Evolutionary conservation across 805 yeast genomes (phyloP).

Genomic region (Saccharomyces mikatae): DNA sequence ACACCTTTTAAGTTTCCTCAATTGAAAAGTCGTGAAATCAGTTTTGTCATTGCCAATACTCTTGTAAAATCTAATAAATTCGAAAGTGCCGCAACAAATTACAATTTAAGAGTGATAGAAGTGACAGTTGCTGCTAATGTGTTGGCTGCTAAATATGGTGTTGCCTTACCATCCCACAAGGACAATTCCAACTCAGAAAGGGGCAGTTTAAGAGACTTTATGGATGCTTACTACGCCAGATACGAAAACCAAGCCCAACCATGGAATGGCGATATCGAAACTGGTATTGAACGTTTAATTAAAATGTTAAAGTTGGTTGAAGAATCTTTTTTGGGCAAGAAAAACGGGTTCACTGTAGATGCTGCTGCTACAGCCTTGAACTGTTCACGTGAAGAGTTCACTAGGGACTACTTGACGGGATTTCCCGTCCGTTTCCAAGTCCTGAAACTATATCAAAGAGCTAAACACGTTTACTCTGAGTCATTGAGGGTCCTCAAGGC

Average conservation of each 20-base stretch:
- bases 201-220: conserved; percentile 58
- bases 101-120: conserved; percentile 65
- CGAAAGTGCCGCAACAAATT: conserved; percentile 61
- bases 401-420: conserved; percentile 38
- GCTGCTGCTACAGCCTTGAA: conserved; percentile 41
- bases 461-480: conserved; percentile 58
- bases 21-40: conserved; percentile 36
- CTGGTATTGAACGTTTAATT: conserved; percentile 35
- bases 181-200: conserved; percentile 25
- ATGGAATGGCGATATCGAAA: conserved; percentile 43
- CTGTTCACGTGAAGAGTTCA: conserved; percentile 36
- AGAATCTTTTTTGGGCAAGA: conserved; percentile 31
- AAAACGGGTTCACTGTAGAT: conserved; percentile 43
- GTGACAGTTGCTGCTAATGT: conserved; percentile 56
- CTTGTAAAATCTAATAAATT: conserved; percentile 56
- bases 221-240: conserved; percentile 40
- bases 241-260: conserved; percentile 18
- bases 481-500: conserved; percentile 50
- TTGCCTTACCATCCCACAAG: conserved; percentile 23
- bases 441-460: conserved; percentile 49
- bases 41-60: conserved; percentile 57
- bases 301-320: conserved; percentile 40
- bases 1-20: conserved; percentile 47
- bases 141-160: conserved; percentile 41
- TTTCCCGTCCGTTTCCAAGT: conserved; percentile 50